These are phyloP conservation scores for Colletotrichum sp. DNA, from an alignment of 2,329 filamentous ascomycete species.

Conservation along the genomic window DNA sequence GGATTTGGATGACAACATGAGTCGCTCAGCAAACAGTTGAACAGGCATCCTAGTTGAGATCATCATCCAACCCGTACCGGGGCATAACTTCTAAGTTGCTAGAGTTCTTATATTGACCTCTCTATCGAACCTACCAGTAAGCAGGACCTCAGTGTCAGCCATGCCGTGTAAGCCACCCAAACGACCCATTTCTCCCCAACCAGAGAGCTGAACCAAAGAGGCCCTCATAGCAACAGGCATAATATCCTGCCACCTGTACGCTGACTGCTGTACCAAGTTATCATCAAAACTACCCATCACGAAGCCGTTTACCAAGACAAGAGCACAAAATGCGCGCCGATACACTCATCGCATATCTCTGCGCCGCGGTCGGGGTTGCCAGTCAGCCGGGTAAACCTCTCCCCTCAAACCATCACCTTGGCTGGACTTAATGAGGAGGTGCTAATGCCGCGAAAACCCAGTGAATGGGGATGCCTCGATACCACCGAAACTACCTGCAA, in stretches of 20 bases:
- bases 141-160: neutral
- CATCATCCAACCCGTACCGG: neutral
- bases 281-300: neutral
- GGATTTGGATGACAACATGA: neutral
- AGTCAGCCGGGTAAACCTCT: neutral
- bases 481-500: neutral
- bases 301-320: neutral
- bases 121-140: neutral
- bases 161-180: neutral
- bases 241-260: neutral
- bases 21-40: neutral
- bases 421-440: neutral
- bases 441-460: neutral
- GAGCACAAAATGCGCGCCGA: neutral
- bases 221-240: neutral
- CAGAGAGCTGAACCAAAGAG: neutral
- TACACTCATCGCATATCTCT: neutral
- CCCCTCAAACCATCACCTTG: neutral
- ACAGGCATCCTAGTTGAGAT: neutral
- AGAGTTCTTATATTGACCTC: neutral
- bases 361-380: neutral
- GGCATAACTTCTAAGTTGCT: neutral
- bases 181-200: neutral
- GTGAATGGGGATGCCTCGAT: neutral
- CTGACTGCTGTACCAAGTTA: neutral